These are phyloP conservation scores for Penicillium cosmopolitanum DNA, from an alignment of 495 filamentous ascomycete genomes.

Conservation along the genomic window DNA sequence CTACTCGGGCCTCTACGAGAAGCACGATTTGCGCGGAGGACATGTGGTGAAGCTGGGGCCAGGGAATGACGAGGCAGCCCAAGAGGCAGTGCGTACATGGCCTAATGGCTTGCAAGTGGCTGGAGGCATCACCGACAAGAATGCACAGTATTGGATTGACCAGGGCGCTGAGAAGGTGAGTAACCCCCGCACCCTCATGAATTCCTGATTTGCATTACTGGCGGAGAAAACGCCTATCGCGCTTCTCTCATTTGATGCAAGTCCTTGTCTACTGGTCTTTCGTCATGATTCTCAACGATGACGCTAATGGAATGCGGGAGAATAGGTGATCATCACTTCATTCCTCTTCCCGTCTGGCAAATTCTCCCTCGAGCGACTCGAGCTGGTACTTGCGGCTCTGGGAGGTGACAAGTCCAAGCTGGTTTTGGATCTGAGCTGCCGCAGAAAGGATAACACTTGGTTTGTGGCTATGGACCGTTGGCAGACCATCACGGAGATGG, in stretches of 20 bases:
- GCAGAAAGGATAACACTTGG: slow-evolving; percentile 74
- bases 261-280: background rate
- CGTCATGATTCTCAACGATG: slow-evolving; percentile 14
- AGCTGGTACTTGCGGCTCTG: slow-evolving; percentile 70
- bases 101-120: slow-evolving; percentile 80
- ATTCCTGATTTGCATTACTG: slow-evolving; percentile 3
- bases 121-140: slow-evolving; percentile 84
- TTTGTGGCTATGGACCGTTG: slow-evolving; percentile 98
- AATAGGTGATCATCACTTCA: slow-evolving; percentile 87
- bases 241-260: background rate
- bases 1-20: slow-evolving; percentile 78
- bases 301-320: slow-evolving; percentile 28
- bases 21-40: slow-evolving; percentile 71
- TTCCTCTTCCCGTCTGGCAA: slow-evolving; percentile 81
- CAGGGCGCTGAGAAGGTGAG: slow-evolving; percentile 87
- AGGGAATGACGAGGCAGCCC: slow-evolving; percentile 79
- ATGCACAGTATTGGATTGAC: slow-evolving; percentile 85
- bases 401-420: slow-evolving; percentile 76
- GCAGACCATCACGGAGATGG: slow-evolving; percentile 96
- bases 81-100: slow-evolving; percentile 77
- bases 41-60: slow-evolving; percentile 97
- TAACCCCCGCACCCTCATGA: slow-evolving; percentile 4
- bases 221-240: too few species aligned
- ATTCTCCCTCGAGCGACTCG: slow-evolving; percentile 74
- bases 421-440: slow-evolving; percentile 93